These are phyloP conservation scores for Zopfochytrium polystomum DNA, from an alignment of 371 early-diverging fungal species.

Conservation along the genomic window DNA sequence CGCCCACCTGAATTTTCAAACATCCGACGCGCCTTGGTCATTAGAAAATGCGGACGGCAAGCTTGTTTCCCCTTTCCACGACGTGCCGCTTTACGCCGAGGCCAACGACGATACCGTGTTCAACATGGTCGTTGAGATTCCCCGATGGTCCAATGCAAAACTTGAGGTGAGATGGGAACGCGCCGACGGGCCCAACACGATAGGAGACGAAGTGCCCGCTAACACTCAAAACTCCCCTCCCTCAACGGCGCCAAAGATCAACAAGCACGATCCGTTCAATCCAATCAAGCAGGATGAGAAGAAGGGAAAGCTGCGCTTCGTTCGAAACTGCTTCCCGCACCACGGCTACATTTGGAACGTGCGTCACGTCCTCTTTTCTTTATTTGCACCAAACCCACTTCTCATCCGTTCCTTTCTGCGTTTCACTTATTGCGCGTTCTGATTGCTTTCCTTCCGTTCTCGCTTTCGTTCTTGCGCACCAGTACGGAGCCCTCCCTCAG, in stretches of 20 bases:
- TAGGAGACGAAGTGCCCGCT: no score
- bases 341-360: conserved; percentile 99
- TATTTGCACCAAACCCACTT: no score
- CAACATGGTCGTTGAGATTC: conserved; percentile 98
- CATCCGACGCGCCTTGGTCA: no score
- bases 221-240: no score
- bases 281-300: conserved; percentile 97
- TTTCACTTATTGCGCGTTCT: no score
- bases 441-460: no score
- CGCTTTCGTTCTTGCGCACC: no score
- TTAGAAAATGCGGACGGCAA: conserved; percentile 49
- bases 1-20: no score
- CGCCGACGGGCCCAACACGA: no score
- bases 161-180: conserved; percentile 82
- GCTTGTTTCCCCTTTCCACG: conserved; percentile 96
- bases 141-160: conserved; percentile 99
- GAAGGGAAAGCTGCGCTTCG: conserved; percentile 97
- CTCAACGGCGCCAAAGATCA: conserved; percentile 77
- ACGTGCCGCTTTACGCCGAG: conserved; percentile 95
- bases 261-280: conserved; percentile 90
- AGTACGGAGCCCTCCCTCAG: conserved; percentile 95
- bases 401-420: no score
- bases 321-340: conserved; percentile 99
- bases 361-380: no score
- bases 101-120: conserved; percentile 75